Percentiles rank a stretch among this genome's conserved stretches.
Conservation (phyloP, 805 yeast species). For the Wickerhamomyces xylosicus region DNA sequence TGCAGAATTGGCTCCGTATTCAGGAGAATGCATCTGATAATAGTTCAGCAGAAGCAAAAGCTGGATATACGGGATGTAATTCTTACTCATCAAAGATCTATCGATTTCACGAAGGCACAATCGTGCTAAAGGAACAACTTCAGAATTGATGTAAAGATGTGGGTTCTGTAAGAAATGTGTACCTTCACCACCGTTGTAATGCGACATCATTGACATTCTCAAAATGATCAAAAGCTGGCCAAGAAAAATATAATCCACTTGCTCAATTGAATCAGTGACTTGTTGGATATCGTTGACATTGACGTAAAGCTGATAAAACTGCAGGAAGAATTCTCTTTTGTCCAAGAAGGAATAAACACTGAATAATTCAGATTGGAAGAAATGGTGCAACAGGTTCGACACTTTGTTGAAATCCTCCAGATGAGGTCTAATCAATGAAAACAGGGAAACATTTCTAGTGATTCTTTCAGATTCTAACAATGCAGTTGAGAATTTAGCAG, state of each 20-base stretch:
- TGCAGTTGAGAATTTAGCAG: neutral
- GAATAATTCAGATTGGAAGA: neutral
- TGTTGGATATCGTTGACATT: neutral
- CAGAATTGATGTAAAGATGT: neutral
- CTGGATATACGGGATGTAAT: neutral
- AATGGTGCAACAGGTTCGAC: neutral
- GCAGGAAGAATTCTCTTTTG: neutral
- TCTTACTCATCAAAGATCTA: neutral
- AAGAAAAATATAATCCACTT: neutral
- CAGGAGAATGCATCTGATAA: neutral
- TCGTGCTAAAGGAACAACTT: neutral
- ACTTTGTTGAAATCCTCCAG: neutral
- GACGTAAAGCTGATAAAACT: neutral
- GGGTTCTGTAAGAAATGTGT: no score
- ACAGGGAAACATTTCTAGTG: neutral
- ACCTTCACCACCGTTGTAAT: neutral
- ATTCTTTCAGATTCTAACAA: neutral
- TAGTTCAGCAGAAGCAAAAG: neutral
- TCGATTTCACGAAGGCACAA: neutral
- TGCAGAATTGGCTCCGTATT: neutral
- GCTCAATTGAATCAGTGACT: neutral
- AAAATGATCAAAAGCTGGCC: neutral
- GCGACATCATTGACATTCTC: neutral
- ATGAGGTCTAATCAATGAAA: neutral
- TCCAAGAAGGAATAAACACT: neutral